Conservation (phyloP, 192 early-diverging fungal genomes). For the Nowakowskiella sp. region DNA sequence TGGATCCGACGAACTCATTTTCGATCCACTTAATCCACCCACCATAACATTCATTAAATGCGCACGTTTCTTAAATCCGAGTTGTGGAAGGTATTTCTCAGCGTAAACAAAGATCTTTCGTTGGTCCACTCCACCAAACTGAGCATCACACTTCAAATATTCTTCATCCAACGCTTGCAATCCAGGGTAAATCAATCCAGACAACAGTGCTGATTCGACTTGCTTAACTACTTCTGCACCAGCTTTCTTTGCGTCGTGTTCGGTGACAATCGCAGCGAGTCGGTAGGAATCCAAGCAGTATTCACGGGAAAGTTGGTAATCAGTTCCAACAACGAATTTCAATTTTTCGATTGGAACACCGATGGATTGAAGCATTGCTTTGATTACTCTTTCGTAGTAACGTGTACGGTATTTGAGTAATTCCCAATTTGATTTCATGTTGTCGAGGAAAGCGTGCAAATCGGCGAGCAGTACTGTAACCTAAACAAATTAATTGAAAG, state of each 20-base stretch:
- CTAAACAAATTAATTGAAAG: constrained; percentile 29
- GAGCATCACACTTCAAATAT: constrained; percentile 87
- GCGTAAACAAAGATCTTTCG: constrained; percentile 99
- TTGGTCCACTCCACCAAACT: constrained; percentile 95
- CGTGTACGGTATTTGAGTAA: constrained; percentile 76
- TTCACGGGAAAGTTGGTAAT: constrained; percentile 78
- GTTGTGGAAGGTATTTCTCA: constrained; percentile 83
- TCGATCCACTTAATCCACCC: constrained; percentile 82
- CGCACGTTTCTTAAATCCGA: constrained; percentile 94
- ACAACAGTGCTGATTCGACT: constrained; percentile 74
- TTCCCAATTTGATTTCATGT: constrained; percentile 94
- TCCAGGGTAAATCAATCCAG: constrained; percentile 93
- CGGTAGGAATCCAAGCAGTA: constrained; percentile 90
- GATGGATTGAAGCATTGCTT: constrained; percentile 82
- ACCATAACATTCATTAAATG: constrained; percentile 99
- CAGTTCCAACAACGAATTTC: constrained; percentile 82
- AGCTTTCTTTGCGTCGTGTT: constrained; percentile 96
- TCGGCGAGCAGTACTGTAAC: constrained; percentile 88
- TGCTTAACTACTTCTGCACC: constrained; percentile 99
- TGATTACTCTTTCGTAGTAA: constrained; percentile 91
- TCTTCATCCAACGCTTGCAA: constrained; percentile 98
- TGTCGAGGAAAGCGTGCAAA: constrained; percentile 96
- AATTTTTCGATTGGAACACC: constrained; percentile 90
- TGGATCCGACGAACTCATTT: constrained; percentile 95
- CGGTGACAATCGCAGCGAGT: constrained; percentile 74